Percentiles rank a stretch among this genome's conserved stretches.
Conservation (phyloP, 2,329 filamentous ascomycete species). For the Acarospora socialis region DNA sequence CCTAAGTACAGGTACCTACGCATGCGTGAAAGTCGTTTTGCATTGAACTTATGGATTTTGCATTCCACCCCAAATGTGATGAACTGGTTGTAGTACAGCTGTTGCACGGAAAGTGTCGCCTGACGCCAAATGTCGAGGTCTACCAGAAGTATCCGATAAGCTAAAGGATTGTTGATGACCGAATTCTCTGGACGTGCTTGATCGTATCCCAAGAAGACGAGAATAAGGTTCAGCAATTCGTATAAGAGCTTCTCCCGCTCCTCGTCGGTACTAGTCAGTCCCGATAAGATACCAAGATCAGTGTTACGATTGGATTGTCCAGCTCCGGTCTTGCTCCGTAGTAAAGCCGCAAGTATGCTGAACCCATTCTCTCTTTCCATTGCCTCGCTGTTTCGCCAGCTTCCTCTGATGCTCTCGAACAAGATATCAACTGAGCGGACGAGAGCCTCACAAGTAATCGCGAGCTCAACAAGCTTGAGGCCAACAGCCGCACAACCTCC, state of each 20-base stretch:
- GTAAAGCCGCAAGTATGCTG: constrained; percentile 66
- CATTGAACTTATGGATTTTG: constrained; percentile 86
- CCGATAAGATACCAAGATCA: too few species aligned
- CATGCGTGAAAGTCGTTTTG: constrained; percentile 75
- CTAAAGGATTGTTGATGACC: constrained; percentile 88
- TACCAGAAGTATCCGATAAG: constrained; percentile 80
- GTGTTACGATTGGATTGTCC: too few species aligned
- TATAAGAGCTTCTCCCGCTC: constrained; percentile 55
- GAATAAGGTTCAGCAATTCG: constrained; percentile 58
- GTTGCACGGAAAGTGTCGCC: constrained; percentile 61
- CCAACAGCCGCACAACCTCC: constrained; percentile 82
- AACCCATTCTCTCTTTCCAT: constrained; percentile 97
- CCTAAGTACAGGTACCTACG: constrained; percentile 41
- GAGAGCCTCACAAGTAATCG: constrained; percentile 54
- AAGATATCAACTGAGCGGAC: constrained; percentile 68
- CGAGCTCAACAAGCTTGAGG: constrained; percentile 68
- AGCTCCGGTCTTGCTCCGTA: too few species aligned
- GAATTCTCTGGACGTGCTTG: constrained; percentile 67
- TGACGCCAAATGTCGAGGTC: constrained; percentile 89
- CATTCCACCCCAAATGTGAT: constrained; percentile 75
- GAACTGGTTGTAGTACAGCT: constrained; percentile 88
- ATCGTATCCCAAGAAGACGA: constrained; percentile 82
- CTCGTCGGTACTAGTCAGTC: too few species aligned
- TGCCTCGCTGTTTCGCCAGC: constrained; percentile 94
- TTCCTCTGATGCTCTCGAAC: constrained; percentile 73